A percentile compares a stretch with the other conserved stretches of the same genome.
These are phyloP conservation scores for Aspergillus jensenii DNA, from an alignment of 2,329 filamentous ascomycete genomes.

Conservation along the genomic window DNA sequence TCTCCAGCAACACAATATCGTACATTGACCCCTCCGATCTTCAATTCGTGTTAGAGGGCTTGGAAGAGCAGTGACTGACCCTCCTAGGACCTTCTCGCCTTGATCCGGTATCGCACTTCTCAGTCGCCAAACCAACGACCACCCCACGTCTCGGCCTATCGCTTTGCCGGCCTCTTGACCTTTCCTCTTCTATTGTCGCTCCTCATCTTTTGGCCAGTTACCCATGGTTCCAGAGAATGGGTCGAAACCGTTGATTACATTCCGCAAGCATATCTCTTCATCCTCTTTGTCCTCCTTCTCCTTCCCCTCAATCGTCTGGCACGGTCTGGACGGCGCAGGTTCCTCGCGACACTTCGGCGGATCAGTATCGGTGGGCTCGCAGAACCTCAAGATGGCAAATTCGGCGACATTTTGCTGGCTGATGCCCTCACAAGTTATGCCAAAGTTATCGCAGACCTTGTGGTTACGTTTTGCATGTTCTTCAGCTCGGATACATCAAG, in stretches of 20 bases:
- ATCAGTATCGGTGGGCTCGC: constrained; percentile 84
- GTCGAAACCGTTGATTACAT: constrained; percentile 81
- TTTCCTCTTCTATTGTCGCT: constrained; percentile 70
- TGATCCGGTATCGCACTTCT: constrained; percentile 83
- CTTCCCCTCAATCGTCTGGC: constrained; percentile 70
- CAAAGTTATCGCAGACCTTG: constrained; percentile 86
- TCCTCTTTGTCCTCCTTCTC: constrained; percentile 70
- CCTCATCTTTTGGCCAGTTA: constrained; percentile 78
- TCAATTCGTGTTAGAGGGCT: not conserved
- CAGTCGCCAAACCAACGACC: constrained; percentile 67
- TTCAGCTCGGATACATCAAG: constrained; percentile 69
- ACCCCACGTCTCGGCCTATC: constrained; percentile 82
- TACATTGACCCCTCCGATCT: constrained; percentile 35
- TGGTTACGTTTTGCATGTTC: constrained; percentile 90
- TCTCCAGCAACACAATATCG: constrained; percentile 74
- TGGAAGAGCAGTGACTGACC: constrained; percentile 16
- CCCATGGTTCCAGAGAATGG: constrained; percentile 65
- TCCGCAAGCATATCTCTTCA: constrained; percentile 77
- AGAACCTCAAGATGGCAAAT: constrained; percentile 83
- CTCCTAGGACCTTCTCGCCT: constrained; percentile 69
- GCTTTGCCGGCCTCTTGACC: constrained; percentile 75
- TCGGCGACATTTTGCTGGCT: constrained; percentile 88
- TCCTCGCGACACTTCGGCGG: constrained; percentile 73
- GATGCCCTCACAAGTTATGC: constrained; percentile 95
- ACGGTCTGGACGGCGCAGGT: constrained; percentile 69